Conservation (phyloP, 2,329 filamentous ascomycete species). For the Claviceps monticola region DNA sequence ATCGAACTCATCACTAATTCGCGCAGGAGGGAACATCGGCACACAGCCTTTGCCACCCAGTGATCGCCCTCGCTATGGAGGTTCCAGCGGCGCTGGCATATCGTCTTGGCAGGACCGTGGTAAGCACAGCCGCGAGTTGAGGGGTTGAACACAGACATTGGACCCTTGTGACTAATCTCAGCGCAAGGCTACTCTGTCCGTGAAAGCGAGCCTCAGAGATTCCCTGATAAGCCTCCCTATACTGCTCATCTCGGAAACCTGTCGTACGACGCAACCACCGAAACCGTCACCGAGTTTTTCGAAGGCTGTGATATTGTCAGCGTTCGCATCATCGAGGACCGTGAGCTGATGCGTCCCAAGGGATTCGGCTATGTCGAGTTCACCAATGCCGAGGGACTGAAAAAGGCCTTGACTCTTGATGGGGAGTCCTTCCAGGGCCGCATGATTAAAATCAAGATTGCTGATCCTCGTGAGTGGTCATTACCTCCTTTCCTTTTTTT, state of each 20-base stretch:
- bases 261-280: conserved; percentile 81
- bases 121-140: conserved; percentile 13
- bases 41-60: conserved; percentile 42
- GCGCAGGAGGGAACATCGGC: conserved; percentile 21
- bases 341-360: conserved; percentile 84
- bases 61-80: conserved; percentile 27
- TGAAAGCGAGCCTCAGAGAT: conserved; percentile 56
- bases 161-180: conserved; percentile 9
- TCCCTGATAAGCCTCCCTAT: conserved; percentile 85
- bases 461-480: conserved; percentile 73
- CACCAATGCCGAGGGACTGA: conserved; percentile 70
- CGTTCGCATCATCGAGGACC: conserved; percentile 94
- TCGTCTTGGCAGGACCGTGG: conserved; percentile 31
- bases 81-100: conserved; percentile 15
- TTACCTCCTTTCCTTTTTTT: background rate
- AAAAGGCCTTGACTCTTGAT: conserved; percentile 76
- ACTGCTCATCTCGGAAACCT: conserved; percentile 95
- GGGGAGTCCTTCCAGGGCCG: conserved; percentile 75
- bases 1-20: background rate
- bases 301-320: conserved; percentile 71
- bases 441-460: conserved; percentile 84
- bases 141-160: background rate
- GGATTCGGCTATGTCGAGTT: conserved; percentile 98
- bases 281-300: conserved; percentile 78
- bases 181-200: conserved; percentile 43